Evolutionary conservation across 805 yeast genomes (phyloP).

Genomic region (Starmerella geochares): DNA sequence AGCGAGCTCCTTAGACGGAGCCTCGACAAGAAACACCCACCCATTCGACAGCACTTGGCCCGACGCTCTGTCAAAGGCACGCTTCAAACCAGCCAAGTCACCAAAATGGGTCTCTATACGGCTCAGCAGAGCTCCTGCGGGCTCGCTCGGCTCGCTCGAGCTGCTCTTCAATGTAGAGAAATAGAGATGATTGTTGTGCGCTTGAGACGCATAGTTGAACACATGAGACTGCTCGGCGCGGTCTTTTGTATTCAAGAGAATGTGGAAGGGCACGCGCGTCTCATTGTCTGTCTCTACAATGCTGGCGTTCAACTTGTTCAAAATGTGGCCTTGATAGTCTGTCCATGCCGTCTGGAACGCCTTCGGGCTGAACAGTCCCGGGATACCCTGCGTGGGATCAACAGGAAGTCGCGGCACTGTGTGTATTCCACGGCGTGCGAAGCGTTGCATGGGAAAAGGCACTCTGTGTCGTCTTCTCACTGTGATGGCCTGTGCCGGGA

Average conservation of each 20-base stretch:
- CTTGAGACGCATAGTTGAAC: conserved; percentile 85
- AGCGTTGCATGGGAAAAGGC: neutral
- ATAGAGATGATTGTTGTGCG: conserved; percentile 85
- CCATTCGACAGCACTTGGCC: conserved; percentile 78
- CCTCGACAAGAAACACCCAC: conserved; percentile 76
- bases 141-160: conserved; percentile 23
- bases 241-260: conserved; percentile 51
- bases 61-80: conserved; percentile 59
- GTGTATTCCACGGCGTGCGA: conserved; percentile 38
- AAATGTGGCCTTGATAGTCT: conserved; percentile 56
- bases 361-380: conserved; percentile 51
- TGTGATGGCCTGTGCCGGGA: neutral
- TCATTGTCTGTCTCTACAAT: conserved; percentile 76
- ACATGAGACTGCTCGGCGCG: conserved; percentile 53
- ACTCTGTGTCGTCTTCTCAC: neutral
- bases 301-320: conserved; percentile 46
- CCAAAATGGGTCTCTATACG: conserved; percentile 62
- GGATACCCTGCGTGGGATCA: conserved; percentile 43
- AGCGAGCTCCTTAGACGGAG: conserved; percentile 41
- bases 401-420: conserved; percentile 48
- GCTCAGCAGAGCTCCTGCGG: conserved; percentile 23
- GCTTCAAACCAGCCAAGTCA: conserved; percentile 61
- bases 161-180: conserved; percentile 43
- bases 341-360: conserved; percentile 73
- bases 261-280: conserved; percentile 62